Evolutionary conservation across 345 rosid genomes (phyloP).

Genomic region (Euphorbia peplus): DNA sequence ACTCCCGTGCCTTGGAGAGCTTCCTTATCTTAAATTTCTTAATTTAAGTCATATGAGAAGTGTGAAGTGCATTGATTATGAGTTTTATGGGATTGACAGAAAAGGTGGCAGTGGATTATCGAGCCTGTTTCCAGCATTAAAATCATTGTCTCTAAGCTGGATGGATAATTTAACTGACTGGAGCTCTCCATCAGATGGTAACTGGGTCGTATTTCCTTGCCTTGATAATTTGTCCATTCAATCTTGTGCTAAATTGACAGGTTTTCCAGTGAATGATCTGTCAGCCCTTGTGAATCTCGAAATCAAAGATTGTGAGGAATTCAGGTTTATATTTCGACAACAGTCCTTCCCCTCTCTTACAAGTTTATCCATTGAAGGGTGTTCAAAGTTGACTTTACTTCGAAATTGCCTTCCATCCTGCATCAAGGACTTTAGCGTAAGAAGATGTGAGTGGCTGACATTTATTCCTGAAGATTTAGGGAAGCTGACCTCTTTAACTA

Average conservation of each 20-base stretch:
- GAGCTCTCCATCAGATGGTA: neutral
- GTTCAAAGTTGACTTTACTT: neutral
- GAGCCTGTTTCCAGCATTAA: neutral
- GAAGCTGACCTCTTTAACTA: too few species aligned
- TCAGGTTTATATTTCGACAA: neutral
- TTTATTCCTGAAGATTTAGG: too few species aligned
- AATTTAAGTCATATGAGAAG: neutral
- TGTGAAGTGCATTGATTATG: neutral
- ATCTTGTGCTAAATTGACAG: neutral
- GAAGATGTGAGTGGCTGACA: too few species aligned
- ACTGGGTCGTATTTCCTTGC: slow-evolving; percentile 7
- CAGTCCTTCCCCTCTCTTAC: neutral
- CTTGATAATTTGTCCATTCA: slow-evolving; percentile 3
- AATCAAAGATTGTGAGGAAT: neutral
- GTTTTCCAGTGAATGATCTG: neutral
- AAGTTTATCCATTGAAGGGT: neutral
- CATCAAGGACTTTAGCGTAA: neutral
- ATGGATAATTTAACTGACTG: neutral
- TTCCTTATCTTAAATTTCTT: slow-evolving; percentile 10
- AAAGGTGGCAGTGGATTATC: neutral
- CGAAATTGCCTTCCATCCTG: neutral
- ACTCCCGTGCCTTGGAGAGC: slow-evolving; percentile 25
- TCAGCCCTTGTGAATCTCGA: neutral
- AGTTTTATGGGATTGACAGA: neutral
- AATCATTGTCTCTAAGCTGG: neutral